Evolutionary conservation across 2,329 filamentous ascomycete species (phyloP).

Genomic region (Grosmannia penicillata): DNA sequence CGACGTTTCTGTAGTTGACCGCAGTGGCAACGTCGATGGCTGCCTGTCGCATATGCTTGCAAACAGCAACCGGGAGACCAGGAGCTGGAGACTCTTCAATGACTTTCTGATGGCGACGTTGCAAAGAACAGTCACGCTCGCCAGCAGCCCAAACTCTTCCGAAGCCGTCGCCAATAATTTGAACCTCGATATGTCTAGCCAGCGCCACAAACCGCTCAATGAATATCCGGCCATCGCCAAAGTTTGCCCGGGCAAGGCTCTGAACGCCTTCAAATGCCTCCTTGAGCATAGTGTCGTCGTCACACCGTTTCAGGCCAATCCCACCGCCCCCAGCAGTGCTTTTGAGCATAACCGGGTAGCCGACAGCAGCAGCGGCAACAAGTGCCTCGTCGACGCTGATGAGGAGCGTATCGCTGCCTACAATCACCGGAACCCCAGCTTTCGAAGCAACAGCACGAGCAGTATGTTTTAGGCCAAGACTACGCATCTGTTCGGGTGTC

Average conservation of each 20-base stretch:
- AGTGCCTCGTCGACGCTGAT: background rate
- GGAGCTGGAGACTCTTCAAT: conserved; percentile 51
- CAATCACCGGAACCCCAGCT: conserved; percentile 27
- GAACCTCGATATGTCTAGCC: conserved; percentile 47
- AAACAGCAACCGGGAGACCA: conserved; percentile 12
- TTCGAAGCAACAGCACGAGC: conserved; percentile 32
- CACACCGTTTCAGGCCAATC: conserved; percentile 67
- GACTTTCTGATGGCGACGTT: conserved; percentile 48
- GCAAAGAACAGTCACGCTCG: conserved; percentile 48
- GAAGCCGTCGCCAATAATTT: conserved; percentile 43
- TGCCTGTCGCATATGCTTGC: conserved; percentile 12
- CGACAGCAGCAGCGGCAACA: conserved; percentile 27
- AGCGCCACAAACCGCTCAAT: conserved; percentile 42
- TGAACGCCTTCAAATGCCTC: conserved; percentile 30
- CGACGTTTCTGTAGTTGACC: conserved; percentile 4
- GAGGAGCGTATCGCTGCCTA: conserved; percentile 21
- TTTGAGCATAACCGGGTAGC: conserved; percentile 63
- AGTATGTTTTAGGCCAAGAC: conserved; percentile 43
- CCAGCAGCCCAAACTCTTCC: conserved; percentile 40
- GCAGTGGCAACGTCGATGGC: conserved; percentile 1
- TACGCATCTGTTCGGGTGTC: conserved; percentile 32
- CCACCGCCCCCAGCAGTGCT: conserved; percentile 68
- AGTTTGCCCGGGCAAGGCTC: conserved; percentile 35
- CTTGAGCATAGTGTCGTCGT: conserved; percentile 29
- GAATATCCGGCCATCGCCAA: conserved; percentile 40